Evolutionary conservation across 768 basidiomycete genomes (phyloP), one percentile per base, ranked within the genome.

Genomic region (Trichaptum fuscoviolaceum): DNA sequence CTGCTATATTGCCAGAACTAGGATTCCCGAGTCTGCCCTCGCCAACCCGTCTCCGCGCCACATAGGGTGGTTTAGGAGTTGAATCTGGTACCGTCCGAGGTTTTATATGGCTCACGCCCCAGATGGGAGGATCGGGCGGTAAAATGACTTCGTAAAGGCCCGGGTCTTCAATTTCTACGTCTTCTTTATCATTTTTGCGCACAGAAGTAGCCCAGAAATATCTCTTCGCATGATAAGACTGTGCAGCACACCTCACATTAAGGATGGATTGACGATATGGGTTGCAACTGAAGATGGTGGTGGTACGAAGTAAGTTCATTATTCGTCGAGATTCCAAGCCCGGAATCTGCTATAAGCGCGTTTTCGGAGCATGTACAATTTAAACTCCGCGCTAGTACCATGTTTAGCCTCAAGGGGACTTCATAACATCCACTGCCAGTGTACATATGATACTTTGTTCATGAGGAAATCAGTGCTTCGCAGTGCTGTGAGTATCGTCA

Each of bases 71-170:
- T 57, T 79, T 78, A 1, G 63, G 18, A 34, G 92, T 91, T 64
- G 77, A 71, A 0, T 73, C 42, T 10, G 92, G 92, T 12, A 93
- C 88, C 6, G 67, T 63, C 58, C 86, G 84, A 27, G 82, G 83
- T 2, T 69, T 71, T 42, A 91, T 87, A 68, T 91, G 88, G 20
- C 82, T 78, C 10, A 87, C 84, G 12, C 89, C 89, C 74, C 83
- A 85, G 20, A 87, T 77, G 66, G 82, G 86, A 0, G 89, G 89
- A 69, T 91, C 89, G 24, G 80, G 73, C 0, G 89, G 90, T 15
- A 91, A 78, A 63, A 92, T 86, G 35, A 91, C 75, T 62, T 77
- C 78, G 77, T 89, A 91, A 24, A 71, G 70, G 18, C 87, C 87
- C 66, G 84, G 85, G 68, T 72, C 71, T 17, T 67, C 69, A 18